phyloP scores from a whole-genome alignment of 2,329 filamentous ascomycete genomes.

The Cryphonectria nitschkei region DNA sequence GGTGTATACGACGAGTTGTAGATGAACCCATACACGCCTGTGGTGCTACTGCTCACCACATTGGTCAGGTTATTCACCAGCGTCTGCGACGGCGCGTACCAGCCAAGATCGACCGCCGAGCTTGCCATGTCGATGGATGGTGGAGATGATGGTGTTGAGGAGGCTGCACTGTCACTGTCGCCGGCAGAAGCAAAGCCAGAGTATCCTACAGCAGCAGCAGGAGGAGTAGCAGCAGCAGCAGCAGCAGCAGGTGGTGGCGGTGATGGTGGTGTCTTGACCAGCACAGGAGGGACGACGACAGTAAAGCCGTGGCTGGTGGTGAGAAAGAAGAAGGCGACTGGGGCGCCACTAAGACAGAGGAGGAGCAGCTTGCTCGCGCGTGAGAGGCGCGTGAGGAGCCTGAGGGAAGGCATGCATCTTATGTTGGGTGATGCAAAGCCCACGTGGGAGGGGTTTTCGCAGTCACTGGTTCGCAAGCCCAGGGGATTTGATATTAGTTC shows the following conservation, averaged over 20 bases:
- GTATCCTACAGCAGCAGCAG: background rate
- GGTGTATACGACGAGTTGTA: slow-evolving; percentile 70
- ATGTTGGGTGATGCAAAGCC: slow-evolving; percentile 14
- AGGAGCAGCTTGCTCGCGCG: slow-evolving; percentile 22
- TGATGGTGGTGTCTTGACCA: slow-evolving; percentile 2
- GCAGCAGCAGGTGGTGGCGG: background rate
- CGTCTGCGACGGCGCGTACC: slow-evolving; percentile 36
- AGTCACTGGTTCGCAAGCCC: background rate
- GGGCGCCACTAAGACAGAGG: slow-evolving; percentile 8
- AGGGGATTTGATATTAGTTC: background rate
- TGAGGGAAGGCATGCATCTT: slow-evolving; percentile 29
- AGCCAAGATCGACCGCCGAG: slow-evolving; percentile 32
- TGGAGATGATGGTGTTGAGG: background rate
- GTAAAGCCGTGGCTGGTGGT: background rate
- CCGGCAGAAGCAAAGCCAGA: slow-evolving; percentile 2
- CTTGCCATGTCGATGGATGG: slow-evolving; percentile 13
- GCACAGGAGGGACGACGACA: background rate
- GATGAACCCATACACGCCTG: slow-evolving; percentile 73
- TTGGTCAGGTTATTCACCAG: slow-evolving; percentile 38
- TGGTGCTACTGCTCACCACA: slow-evolving; percentile 32
- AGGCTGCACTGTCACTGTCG: background rate
- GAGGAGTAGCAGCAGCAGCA: too few relatives aligned
- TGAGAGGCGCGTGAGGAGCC: slow-evolving; percentile 15
- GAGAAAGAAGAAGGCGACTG: slow-evolving; percentile 14
- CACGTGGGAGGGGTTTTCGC: slow-evolving; percentile 23